Base-by-base conservation (phyloP, 805 yeast species). In the Candida yuanshanica region DNA sequence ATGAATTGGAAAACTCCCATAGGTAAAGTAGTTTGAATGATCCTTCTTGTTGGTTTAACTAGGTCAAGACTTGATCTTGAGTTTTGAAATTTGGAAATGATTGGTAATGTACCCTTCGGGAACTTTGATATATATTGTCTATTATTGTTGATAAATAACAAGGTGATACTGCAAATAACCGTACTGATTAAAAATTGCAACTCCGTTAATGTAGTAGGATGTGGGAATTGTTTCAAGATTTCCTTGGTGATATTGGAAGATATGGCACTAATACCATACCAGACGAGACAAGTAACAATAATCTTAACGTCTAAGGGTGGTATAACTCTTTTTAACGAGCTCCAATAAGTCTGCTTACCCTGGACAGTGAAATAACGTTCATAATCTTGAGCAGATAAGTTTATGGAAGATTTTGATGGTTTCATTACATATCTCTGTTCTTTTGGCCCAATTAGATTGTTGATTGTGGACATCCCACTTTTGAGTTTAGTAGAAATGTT, bases 1-100 rank as follows among this genome's bases (percentile, higher is more conserved):
- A 82, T 68, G 50, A 91, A 85, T 66, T 91, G 98, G 65, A 91
- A 93, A 46, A 81, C 68, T 7, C 97, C 98, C 95, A 91, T 88
- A 16, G 98, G 98, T 18, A 87, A 75, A 0, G 95, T 87, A 12
- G 88, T 81, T 37, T 66, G 55, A 13, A 85, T 51, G 25, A 82
- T 67, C 38, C 69, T 55, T 36, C 59, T 49, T 2, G 78, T 68
- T 20, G 95, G 93, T 18, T 63, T 64, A 13, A 82, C 50, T 48
- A 83, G 76, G 24, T 65, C 60, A 21, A 46, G 62, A 36, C 55
- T 62, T 47, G 58, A 53, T 52, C 44, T 48, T 50, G 49, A 41
- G 26, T 39, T 46, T 45, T 56, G 45, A 58, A 59, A 50, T 48
- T 60, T 38, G 12, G 66, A 66, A 33, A 52, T 47, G 17, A 64